phyloP scores from a whole-genome alignment of 164 flowering plant species.

The Annona squamosa region DNA sequence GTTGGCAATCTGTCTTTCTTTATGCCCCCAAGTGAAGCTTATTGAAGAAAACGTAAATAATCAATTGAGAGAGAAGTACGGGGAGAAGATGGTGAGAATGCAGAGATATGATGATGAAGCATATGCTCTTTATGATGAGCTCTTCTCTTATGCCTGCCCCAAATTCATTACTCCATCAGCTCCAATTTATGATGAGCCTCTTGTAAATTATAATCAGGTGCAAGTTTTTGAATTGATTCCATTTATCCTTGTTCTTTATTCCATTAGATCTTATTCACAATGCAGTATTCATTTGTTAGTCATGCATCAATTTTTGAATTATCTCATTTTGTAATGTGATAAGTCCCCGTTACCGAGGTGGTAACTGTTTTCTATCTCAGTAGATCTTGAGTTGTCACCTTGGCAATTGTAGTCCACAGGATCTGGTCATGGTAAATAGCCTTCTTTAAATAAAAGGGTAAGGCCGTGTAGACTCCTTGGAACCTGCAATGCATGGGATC shows the following conservation, averaged over 20 bases:
- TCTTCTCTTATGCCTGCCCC: slow-evolving; percentile 98
- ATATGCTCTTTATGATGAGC: slow-evolving; percentile 90
- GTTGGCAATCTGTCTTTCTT: slow-evolving; percentile 75
- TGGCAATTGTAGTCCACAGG: too few species aligned
- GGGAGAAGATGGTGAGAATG: slow-evolving; percentile 95
- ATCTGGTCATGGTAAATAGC: too few species aligned
- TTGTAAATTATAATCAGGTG: slow-evolving; percentile 98
- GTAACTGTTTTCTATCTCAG: background rate
- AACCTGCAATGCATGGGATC: too few species aligned
- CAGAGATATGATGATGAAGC: slow-evolving; percentile 94
- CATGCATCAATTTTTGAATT: background rate
- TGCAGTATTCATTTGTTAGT: background rate
- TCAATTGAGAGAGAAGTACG: slow-evolving; percentile 92
- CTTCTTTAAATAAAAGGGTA: too few species aligned
- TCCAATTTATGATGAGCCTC: slow-evolving; percentile 83
- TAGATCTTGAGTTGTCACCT: background rate
- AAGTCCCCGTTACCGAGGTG: background rate
- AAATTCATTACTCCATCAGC: slow-evolving; percentile 95
- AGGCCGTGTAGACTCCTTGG: too few species aligned
- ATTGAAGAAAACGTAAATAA: slow-evolving; percentile 86
- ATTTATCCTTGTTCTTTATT: background rate
- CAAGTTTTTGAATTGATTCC: background rate
- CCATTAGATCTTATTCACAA: background rate
- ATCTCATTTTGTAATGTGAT: background rate
- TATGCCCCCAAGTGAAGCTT: slow-evolving; percentile 89